These are phyloP conservation scores for Penicillium sp. DNA, from an alignment of 2,329 filamentous ascomycete species.

Conservation along the genomic window DNA sequence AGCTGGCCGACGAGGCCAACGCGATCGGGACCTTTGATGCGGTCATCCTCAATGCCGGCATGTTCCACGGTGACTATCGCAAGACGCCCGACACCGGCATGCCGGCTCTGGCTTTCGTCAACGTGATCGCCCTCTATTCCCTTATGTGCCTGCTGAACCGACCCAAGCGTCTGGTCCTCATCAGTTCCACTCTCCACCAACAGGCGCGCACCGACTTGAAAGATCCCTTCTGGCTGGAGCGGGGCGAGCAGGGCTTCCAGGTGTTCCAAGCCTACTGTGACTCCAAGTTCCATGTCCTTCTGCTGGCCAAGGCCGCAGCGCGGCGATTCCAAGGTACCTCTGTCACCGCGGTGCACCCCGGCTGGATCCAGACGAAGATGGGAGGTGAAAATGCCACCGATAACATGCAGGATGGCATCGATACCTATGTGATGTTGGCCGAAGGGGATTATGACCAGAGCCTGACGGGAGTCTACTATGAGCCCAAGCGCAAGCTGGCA, in stretches of 20 bases:
- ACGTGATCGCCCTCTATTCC: constrained; percentile 52
- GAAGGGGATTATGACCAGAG: constrained; percentile 21
- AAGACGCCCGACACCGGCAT: constrained; percentile 41
- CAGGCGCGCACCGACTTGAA: constrained; percentile 39
- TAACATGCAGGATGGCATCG: constrained; percentile 42
- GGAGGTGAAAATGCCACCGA: constrained; percentile 44
- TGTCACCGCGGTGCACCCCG: constrained; percentile 45
- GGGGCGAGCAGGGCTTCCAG: constrained; percentile 30
- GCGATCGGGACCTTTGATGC: constrained; percentile 48
- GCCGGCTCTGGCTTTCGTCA: constrained; percentile 47
- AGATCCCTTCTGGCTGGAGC: constrained; percentile 36
- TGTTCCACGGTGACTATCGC: constrained; percentile 38
- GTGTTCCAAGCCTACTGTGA: constrained; percentile 45
- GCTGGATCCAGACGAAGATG: constrained; percentile 51
- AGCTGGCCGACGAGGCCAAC: constrained; percentile 47
- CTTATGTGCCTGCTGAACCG: constrained; percentile 45
- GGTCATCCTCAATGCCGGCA: constrained; percentile 53
- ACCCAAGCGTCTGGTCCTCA: constrained; percentile 48
- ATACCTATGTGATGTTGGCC: constrained; percentile 46
- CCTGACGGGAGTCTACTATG: constrained; percentile 17
- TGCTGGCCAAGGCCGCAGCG: constrained; percentile 51
- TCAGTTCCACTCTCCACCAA: constrained; percentile 48
- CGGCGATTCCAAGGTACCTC: constrained; percentile 41
- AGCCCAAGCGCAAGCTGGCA: constrained; percentile 15
- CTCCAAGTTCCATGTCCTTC: constrained; percentile 51